These are phyloP conservation scores for Phaseolus coccineus DNA, from an alignment of 331 rosid genomes.

Conservation along the genomic window DNA sequence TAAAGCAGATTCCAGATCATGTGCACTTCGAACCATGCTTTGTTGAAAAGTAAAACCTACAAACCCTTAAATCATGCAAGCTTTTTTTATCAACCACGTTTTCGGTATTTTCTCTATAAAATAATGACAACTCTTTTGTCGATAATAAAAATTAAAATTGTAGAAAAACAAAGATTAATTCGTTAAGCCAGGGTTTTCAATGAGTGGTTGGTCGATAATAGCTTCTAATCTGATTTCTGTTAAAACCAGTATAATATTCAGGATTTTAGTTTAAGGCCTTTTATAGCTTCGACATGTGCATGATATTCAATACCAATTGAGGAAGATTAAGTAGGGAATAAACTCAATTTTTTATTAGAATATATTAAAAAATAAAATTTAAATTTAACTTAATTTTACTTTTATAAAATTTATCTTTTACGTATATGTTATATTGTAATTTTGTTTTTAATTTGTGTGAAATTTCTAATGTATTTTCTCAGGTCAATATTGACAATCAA, in stretches of 20 bases:
- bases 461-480: too few species aligned
- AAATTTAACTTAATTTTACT: too few species aligned
- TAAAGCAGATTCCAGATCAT: constrained; percentile 44
- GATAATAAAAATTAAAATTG: constrained; percentile 1
- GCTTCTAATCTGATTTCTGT: not conserved
- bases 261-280: not conserved
- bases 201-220: not conserved
- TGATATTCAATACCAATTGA: too few species aligned
- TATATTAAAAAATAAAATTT: too few species aligned
- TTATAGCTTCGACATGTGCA: too few species aligned
- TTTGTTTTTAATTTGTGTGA: too few species aligned
- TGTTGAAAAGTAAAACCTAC: constrained; percentile 33
- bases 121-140: constrained; percentile 30
- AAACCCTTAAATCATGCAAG: constrained; percentile 40
- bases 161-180: constrained; percentile 11
- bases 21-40: constrained; percentile 16
- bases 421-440: too few species aligned
- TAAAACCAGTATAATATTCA: not conserved
- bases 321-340: too few species aligned
- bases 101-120: constrained; percentile 12
- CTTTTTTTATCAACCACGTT: constrained; percentile 30
- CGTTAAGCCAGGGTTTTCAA: constrained; percentile 14
- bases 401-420: too few species aligned
- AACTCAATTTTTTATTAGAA: too few species aligned
- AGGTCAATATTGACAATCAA: too few species aligned